Conservation (phyloP, 2,329 filamentous ascomycete genomes). For the Nothopassalora personata region DNA sequence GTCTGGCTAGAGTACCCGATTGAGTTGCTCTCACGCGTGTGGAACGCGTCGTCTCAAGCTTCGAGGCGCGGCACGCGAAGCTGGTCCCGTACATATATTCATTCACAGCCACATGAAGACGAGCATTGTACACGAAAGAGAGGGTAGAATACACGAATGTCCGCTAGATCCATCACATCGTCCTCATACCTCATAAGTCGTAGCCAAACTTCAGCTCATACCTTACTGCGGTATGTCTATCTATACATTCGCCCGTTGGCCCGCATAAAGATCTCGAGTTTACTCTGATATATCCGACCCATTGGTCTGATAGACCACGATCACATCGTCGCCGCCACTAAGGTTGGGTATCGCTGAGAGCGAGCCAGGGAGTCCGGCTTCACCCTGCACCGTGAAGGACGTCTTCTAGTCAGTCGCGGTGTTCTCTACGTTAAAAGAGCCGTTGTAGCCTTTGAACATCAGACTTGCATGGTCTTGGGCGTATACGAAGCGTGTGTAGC, state of each 20-base stretch:
- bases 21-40: no score
- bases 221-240: slow-evolving; percentile 15
- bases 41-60: no score
- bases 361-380: slow-evolving; percentile 35
- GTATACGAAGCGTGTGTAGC: slow-evolving; percentile 42
- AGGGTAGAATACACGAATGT: background rate
- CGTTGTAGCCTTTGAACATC: slow-evolving; percentile 37
- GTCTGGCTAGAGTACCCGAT: no score
- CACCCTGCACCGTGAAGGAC: slow-evolving; percentile 33
- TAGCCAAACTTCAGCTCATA: background rate
- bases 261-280: slow-evolving; percentile 27
- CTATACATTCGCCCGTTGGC: slow-evolving; percentile 25
- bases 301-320: slow-evolving; percentile 32
- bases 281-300: slow-evolving; percentile 29
- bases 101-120: no score
- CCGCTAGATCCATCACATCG: background rate
- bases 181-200: background rate
- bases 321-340: slow-evolving; percentile 28
- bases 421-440: slow-evolving; percentile 37
- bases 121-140: background rate
- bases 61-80: no score
- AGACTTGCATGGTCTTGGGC: slow-evolving; percentile 34
- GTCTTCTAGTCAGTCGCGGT: slow-evolving; percentile 30
- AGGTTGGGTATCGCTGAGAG: slow-evolving; percentile 34
- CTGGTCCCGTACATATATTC: no score